Evolutionary conservation across 495 filamentous ascomycete genomes (phyloP).

Genomic region (Penicillium canescens): DNA sequence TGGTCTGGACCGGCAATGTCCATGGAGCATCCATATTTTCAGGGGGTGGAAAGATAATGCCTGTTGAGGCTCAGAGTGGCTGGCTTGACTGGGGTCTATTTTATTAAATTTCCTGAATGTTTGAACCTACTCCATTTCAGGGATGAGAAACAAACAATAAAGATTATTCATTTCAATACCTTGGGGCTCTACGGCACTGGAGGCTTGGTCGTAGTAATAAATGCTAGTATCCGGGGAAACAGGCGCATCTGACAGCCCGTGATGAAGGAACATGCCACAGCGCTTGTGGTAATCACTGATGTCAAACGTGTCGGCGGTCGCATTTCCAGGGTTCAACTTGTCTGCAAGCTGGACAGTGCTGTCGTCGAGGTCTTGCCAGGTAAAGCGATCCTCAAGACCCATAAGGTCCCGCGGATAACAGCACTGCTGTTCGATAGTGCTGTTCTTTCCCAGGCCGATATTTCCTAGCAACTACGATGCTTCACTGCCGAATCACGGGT

Average conservation of each 20-base stretch:
- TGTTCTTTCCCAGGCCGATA: neutral
- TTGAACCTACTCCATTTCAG: conserved; percentile 36
- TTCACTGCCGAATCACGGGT: conserved; percentile 1
- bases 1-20: conserved; percentile 28
- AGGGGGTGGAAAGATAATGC: conserved; percentile 14
- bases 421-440: neutral
- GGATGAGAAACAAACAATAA: conserved; percentile 45
- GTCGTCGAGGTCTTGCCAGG: conserved; percentile 8
- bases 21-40: conserved; percentile 32
- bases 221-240: conserved; percentile 10
- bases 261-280: conserved; percentile 56
- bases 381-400: neutral
- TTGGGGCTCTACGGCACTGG: conserved; percentile 1
- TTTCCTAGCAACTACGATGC: neutral
- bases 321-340: conserved; percentile 32
- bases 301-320: conserved; percentile 49
- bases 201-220: conserved; percentile 18
- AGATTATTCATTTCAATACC: conserved; percentile 20
- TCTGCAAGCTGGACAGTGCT: conserved; percentile 27
- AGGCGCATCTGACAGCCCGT: conserved; percentile 48
- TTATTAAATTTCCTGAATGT: no score
- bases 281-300: conserved; percentile 44
- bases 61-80: conserved; percentile 13
- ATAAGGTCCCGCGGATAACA: conserved; percentile 18
- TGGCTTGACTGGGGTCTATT: no score